Evolutionary conservation across 192 early-diverging fungal species (phyloP).

Genomic region (Backusella liffmaniae): DNA sequence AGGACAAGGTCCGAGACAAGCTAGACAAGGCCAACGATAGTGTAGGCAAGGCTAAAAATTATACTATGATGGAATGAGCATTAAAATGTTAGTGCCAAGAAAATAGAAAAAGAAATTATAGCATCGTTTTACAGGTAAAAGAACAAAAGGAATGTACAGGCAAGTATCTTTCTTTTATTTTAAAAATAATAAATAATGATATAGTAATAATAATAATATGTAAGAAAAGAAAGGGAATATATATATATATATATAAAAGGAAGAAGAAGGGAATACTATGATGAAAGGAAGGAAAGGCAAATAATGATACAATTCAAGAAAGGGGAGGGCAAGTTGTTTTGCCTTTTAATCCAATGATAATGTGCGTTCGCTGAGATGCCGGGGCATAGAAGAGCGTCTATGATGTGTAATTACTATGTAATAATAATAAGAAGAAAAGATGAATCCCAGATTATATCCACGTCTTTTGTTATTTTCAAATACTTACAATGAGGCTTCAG

Average conservation of each 20-base stretch:
- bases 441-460: background rate
- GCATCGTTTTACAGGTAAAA: background rate
- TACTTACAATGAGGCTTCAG: slow-evolving; percentile 55
- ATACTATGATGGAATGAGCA: background rate
- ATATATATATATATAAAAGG: background rate
- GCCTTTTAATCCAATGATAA: slow-evolving; percentile 4
- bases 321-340: background rate
- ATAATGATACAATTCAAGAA: background rate
- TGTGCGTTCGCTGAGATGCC: slow-evolving; percentile 12
- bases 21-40: too few species aligned
- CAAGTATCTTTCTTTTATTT: background rate
- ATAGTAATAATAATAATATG: background rate
- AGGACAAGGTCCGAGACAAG: too few species aligned
- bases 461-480: background rate
- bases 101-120: background rate
- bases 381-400: slow-evolving; percentile 3
- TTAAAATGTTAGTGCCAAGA: background rate
- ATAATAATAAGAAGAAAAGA: background rate
- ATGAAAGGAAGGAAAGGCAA: background rate
- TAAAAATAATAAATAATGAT: background rate
- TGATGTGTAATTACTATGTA: background rate
- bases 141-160: background rate
- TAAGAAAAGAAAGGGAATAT: background rate
- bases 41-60: too few species aligned
- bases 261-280: background rate